Percentiles rank a stretch among this genome's conserved stretches.
phyloP scores from a whole-genome alignment of 345 rosid genomes.

The Isatis tinctoria region DNA sequence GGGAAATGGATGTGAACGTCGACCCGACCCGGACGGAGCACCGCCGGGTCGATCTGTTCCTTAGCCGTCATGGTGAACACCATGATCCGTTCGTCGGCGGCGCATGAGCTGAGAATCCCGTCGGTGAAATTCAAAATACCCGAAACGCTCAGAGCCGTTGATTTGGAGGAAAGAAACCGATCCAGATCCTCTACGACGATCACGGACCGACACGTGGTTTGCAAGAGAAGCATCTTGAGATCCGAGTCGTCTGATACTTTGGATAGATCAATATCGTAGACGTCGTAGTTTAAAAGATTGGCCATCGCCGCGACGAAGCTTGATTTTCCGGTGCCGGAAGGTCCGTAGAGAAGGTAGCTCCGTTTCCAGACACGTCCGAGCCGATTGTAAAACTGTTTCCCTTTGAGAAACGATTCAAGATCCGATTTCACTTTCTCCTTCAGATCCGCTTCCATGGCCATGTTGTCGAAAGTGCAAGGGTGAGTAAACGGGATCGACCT shows the following conservation, averaged over 20 bases:
- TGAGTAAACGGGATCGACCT: conserved; percentile 68
- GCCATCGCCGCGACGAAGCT: conserved; percentile 81
- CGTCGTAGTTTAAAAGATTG: conserved; percentile 52
- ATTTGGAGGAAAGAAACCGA: conserved; percentile 46
- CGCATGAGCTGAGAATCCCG: conserved; percentile 54
- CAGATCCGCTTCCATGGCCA: conserved; percentile 72
- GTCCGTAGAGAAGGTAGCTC: conserved; percentile 67
- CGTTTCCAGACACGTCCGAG: conserved; percentile 83
- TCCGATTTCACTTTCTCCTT: conserved; percentile 64
- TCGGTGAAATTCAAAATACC: conserved; percentile 70
- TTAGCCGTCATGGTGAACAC: conserved; percentile 66
- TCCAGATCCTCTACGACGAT: conserved; percentile 68
- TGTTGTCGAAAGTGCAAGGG: conserved; percentile 77
- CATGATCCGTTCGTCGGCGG: conserved; percentile 65
- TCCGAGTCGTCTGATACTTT: conserved; percentile 53
- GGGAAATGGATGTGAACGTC: conserved; percentile 90
- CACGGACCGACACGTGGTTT: conserved; percentile 47
- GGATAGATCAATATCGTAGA: conserved; percentile 67
- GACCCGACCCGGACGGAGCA: conserved; percentile 74
- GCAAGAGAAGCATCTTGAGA: conserved; percentile 53
- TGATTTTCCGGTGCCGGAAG: conserved; percentile 83
- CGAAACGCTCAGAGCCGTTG: conserved; percentile 46
- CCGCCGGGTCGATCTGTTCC: conserved; percentile 57
- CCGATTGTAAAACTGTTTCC: conserved; percentile 62
- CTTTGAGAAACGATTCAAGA: conserved; percentile 60